A percentile compares a stretch with the other conserved stretches of the same genome.
Conservation (phyloP, 768 basidiomycete genomes). For the Auriscalpium orientale region DNA sequence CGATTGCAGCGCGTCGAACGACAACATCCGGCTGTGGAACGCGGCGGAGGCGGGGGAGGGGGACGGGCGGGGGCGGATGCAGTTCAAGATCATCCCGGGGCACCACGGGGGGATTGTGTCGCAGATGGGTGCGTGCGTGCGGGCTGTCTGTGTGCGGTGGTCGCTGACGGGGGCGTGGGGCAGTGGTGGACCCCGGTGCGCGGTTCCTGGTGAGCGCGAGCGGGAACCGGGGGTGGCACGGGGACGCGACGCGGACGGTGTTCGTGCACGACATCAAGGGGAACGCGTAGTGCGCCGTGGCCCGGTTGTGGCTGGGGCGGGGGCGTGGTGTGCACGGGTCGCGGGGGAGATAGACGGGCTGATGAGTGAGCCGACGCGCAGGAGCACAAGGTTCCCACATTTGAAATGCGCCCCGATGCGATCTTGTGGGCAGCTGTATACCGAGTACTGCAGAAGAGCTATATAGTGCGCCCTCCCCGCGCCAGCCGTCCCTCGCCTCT, state of each 20-base stretch:
- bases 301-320: too few relatives aligned
- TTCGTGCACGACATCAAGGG: conserved; percentile 83
- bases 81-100: conserved; percentile 92
- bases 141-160: neutral
- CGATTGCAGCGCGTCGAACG: conserved; percentile 67
- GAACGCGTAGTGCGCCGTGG: neutral
- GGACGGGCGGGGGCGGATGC: conserved; percentile 62
- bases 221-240: conserved; percentile 91
- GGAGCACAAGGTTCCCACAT: conserved; percentile 7
- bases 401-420: conserved; percentile 12
- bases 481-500: neutral
- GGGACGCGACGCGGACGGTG: conserved; percentile 83
- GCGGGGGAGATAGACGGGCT: neutral
- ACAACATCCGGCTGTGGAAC: conserved; percentile 93
- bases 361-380: neutral
- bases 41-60: conserved; percentile 67
- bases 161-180: neutral
- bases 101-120: conserved; percentile 94
- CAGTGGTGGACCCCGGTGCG: conserved; percentile 81
- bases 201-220: conserved; percentile 87
- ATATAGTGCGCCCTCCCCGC: conserved; percentile 5
- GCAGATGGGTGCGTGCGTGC: conserved; percentile 76
- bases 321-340: too few relatives aligned
- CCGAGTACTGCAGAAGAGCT: neutral
- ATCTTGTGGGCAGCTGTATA: conserved; percentile 13